These are phyloP conservation scores for Coemansia pectinata DNA, from an alignment of 192 early-diverging fungal genomes.

Conservation along the genomic window DNA sequence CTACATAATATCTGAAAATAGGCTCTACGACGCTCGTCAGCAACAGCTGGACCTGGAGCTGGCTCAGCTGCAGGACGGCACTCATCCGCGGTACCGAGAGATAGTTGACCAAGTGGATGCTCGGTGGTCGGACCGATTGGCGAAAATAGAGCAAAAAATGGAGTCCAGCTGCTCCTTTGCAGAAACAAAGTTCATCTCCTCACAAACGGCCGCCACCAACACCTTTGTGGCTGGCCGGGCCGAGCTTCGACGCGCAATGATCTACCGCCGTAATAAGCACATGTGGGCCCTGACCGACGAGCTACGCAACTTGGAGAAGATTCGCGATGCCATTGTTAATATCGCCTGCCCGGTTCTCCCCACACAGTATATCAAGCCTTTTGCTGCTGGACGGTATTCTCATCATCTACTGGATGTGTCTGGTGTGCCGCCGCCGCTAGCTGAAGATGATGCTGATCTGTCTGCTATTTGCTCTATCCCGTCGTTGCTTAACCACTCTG, in stretches of 20 bases:
- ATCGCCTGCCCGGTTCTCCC: conserved; percentile 20
- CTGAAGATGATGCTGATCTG: conserved; percentile 36
- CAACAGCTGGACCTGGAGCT: conserved; percentile 41
- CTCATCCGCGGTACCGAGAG: conserved; percentile 46
- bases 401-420: conserved; percentile 30
- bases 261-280: conserved; percentile 27
- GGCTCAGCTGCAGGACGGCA: conserved; percentile 42
- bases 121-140: conserved; percentile 40
- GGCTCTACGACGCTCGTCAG: conserved; percentile 43
- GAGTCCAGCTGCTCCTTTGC: conserved; percentile 22
- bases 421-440: conserved; percentile 20
- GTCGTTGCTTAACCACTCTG: conserved; percentile 42
- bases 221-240: conserved; percentile 22
- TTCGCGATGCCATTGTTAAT: conserved; percentile 30
- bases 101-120: conserved; percentile 37
- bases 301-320: conserved; percentile 35
- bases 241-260: conserved; percentile 40
- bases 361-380: neutral
- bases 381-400: conserved; percentile 20
- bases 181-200: conserved; percentile 16
- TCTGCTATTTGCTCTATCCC: conserved; percentile 39
- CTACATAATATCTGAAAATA: conserved; percentile 9
- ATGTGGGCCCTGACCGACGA: conserved; percentile 45
- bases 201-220: conserved; percentile 11
- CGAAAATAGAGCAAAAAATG: conserved; percentile 32